Base-by-base conservation (phyloP, 306 rosid genomes). In the Quercus parvula region DNA sequence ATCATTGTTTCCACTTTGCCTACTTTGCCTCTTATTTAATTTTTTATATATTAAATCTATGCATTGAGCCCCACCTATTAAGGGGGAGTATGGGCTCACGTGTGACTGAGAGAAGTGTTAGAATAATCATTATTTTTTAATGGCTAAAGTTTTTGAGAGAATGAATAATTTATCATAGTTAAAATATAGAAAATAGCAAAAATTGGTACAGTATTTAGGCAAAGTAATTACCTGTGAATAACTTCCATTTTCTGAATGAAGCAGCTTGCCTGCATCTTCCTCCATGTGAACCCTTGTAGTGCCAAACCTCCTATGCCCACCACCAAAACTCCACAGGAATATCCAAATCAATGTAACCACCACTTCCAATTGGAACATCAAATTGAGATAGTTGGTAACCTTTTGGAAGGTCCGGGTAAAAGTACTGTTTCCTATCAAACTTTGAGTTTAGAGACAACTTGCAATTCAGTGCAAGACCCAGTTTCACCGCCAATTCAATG, bases 241-340 rank as follows among this genome's bases (percentile, higher is more conserved):
- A 84, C 86, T 88, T 76, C 92, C 97, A 78, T 77, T 85, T 10
- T 95, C 99, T 8, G 97, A 83, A 82, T 92, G 99, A 54, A 95
- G 82, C 66, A 95, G 84, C 87, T 95, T 95, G 75, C 94, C 99
- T 0, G 98, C 99, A 90, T 95, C 98, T 89, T 95, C 99, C 88
- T 95, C 98, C 97, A 95, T 91, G 84, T 95, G 99, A 82, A 95
- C 99, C 85, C 99, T 92, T 33, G 99, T 91, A 82, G 92, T 83
- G 74, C 99, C 99, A 83, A 95, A 92, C 78, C 84, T 89, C 86
- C 86, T 90, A 79, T 90, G 98, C 75, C 96, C 97, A 4, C 99
- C 98, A 67, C 97, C 99, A 86, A 86, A 76, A 91, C 83, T 90
- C 98, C 73, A 91, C 51, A 0, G 96, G 99, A 86, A 95, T 85